Evolutionary conservation across 768 basidiomycete genomes (phyloP).

Genomic region (Mrakia hoshinonis): DNA sequence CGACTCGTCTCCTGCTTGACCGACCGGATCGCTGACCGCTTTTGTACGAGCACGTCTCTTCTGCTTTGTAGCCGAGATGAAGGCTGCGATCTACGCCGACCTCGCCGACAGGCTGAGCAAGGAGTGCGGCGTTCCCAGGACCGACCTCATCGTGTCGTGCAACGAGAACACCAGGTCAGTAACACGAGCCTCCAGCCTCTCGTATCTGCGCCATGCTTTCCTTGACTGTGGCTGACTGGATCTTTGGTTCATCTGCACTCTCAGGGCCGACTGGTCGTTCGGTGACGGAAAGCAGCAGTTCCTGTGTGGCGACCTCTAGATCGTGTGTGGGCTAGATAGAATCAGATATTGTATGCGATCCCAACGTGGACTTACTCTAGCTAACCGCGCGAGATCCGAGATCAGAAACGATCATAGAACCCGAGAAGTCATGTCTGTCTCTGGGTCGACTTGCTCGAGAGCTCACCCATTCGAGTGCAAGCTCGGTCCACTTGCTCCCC

Average conservation of each 20-base stretch:
- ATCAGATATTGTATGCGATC: not conserved
- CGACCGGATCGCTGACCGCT: not conserved
- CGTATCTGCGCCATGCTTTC: too few relatives aligned
- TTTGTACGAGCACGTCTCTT: too few relatives aligned
- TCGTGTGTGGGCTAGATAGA: not conserved
- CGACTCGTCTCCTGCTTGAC: not conserved
- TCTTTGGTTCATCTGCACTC: not conserved
- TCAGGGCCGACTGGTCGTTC: conserved; percentile 20
- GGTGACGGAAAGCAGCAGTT: conserved; percentile 20
- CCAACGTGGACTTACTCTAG: too few relatives aligned
- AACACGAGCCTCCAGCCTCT: too few relatives aligned
- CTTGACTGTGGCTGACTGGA: not conserved
- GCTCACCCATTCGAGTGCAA: too few relatives aligned
- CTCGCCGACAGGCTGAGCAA: conserved; percentile 16
- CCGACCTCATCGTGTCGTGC: conserved; percentile 16
- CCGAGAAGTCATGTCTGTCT: too few relatives aligned
- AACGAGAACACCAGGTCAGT: conserved; percentile 18
- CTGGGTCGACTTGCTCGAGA: too few relatives aligned
- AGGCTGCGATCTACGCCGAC: conserved; percentile 22
- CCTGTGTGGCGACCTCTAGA: conserved; percentile 16
- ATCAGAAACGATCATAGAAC: too few relatives aligned
- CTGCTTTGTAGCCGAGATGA: conserved; percentile 12
- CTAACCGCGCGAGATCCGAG: too few relatives aligned
- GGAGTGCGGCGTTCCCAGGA: conserved; percentile 20
- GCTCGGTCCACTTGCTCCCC: too few relatives aligned